Conservation (phyloP, 208 protist genomes). For the Leishmania mexicana region DNA sequence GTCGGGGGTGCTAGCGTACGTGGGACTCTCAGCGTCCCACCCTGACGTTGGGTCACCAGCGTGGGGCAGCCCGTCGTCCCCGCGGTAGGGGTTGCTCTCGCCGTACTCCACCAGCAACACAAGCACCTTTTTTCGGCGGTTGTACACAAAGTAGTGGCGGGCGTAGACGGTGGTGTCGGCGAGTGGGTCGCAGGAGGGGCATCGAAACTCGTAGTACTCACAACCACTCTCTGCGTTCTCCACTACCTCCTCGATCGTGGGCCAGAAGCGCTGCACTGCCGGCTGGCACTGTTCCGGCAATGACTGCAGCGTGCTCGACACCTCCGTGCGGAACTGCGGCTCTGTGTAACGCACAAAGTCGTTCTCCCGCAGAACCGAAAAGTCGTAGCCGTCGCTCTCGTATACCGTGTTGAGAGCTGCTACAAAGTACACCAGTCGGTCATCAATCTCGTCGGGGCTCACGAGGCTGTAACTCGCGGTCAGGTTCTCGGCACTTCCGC, state of each 20-base stretch:
- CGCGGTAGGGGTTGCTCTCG: constrained; percentile 68
- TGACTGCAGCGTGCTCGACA: constrained; percentile 44
- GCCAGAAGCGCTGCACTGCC: constrained; percentile 68
- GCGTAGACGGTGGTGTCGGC: constrained; percentile 54
- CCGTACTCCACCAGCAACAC: constrained; percentile 65
- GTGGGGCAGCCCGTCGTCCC: constrained; percentile 48
- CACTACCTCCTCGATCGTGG: constrained; percentile 48
- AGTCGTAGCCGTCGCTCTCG: constrained; percentile 79
- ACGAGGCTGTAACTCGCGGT: constrained; percentile 13
- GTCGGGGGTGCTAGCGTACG: constrained; percentile 36
- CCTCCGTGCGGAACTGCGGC: constrained; percentile 44
- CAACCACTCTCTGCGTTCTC: constrained; percentile 51
- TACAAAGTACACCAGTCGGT: constrained; percentile 73
- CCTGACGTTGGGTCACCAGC: constrained; percentile 9
- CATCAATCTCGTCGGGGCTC: constrained; percentile 50
- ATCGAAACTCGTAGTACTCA: constrained; percentile 75
- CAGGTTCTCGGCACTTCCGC: neutral
- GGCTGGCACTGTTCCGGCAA: constrained; percentile 52
- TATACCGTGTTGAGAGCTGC: constrained; percentile 75
- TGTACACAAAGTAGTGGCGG: constrained; percentile 77
- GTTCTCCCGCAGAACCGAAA: constrained; percentile 64
- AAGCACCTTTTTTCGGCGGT: constrained; percentile 58
- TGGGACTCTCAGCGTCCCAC: constrained; percentile 29
- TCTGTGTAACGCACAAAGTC: constrained; percentile 68
- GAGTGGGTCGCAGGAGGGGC: constrained; percentile 70